Evolutionary conservation across 2,329 filamentous ascomycete genomes (phyloP).

Genomic region (Hymenoscyphus salicellus): DNA sequence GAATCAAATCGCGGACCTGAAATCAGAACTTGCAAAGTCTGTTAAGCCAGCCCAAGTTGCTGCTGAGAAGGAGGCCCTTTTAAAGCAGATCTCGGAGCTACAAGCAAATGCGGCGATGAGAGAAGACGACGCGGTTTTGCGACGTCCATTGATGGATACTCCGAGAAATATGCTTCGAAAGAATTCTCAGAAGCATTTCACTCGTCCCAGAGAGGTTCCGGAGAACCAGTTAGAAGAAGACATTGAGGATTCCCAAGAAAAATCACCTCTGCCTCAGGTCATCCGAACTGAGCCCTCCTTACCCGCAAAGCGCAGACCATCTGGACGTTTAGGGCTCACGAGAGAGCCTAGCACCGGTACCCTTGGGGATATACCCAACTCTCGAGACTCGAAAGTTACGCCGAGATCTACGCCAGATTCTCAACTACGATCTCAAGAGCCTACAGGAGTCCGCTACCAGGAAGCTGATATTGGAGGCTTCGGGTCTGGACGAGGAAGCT

Average conservation of each 20-base stretch:
- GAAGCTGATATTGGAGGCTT: background rate
- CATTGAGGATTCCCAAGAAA: background rate
- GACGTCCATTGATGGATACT: background rate
- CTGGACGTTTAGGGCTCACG: background rate
- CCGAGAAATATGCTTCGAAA: slow-evolving; percentile 1
- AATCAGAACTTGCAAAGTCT: background rate
- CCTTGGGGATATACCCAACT: background rate
- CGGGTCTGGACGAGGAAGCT: background rate
- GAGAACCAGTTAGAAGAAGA: background rate
- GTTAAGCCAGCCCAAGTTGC: background rate
- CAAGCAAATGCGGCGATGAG: background rate
- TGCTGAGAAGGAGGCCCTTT: background rate
- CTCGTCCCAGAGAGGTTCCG: background rate
- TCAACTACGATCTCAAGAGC: background rate
- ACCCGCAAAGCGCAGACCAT: background rate
- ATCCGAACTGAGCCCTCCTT: background rate
- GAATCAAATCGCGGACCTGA: background rate
- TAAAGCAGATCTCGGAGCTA: slow-evolving; percentile 1
- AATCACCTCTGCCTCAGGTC: background rate
- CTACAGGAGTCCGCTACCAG: background rate
- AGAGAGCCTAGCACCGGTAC: background rate
- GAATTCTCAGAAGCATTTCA: slow-evolving; percentile 1
- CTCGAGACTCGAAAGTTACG: no score
- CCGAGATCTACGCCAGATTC: background rate
- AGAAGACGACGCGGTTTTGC: background rate